Conservation (phyloP, 2,329 filamentous ascomycete species). For the Fusarium anthophilum region DNA sequence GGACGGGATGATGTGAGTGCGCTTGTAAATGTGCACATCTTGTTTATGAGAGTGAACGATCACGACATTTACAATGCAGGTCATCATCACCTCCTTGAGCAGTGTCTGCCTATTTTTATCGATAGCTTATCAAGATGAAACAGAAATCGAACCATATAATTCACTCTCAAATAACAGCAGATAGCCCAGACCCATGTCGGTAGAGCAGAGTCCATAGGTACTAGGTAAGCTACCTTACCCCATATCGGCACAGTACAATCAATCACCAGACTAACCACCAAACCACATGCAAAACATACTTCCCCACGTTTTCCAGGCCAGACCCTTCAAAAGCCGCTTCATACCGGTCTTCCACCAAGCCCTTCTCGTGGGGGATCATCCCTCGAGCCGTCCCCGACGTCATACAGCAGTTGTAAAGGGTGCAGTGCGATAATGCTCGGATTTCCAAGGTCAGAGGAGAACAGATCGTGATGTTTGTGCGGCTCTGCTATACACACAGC, state of each 20-base stretch:
- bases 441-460: background rate
- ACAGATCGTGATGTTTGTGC: background rate
- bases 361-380: constrained; percentile 24
- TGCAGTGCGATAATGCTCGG: background rate
- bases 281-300: constrained; percentile 25
- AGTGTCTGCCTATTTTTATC: background rate
- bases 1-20: constrained; percentile 8
- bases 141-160: background rate
- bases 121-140: background rate
- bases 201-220: background rate
- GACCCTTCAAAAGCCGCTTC: constrained; percentile 11
- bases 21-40: constrained; percentile 1
- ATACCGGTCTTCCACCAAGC: constrained; percentile 9
- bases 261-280: constrained; percentile 4
- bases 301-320: constrained; percentile 10
- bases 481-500: constrained; percentile 3
- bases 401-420: background rate
- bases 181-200: background rate
- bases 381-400: background rate
- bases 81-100: background rate
- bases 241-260: constrained; percentile 7
- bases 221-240: background rate
- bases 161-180: background rate
- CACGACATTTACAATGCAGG: background rate
- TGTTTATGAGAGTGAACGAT: background rate